These are phyloP conservation scores for Ceratobasidium papillatum DNA, from an alignment of 1,284 basidiomycete species.

Conservation along the genomic window DNA sequence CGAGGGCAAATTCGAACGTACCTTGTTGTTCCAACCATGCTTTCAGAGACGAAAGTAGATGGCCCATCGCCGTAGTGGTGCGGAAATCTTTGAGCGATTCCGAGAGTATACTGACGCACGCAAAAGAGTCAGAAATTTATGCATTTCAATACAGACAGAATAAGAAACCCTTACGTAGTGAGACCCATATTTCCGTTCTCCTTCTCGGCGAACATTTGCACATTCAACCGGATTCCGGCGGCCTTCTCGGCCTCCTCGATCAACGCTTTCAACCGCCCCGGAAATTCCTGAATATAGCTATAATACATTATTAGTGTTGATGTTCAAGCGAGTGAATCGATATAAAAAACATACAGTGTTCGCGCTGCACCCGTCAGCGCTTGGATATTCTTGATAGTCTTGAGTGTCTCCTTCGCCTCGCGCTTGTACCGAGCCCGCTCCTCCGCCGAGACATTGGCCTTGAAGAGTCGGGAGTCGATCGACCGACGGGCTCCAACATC, in stretches of 20 bases:
- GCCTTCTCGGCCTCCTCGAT: neutral
- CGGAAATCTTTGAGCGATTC: neutral
- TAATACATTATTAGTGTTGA: no score
- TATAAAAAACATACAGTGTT: neutral
- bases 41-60: neutral
- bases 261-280: neutral
- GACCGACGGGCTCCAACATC: neutral
- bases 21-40: neutral
- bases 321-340: neutral
- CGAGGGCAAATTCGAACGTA: neutral
- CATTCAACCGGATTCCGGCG: neutral
- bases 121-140: neutral
- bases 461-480: neutral
- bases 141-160: no score
- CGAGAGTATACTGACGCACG: neutral
- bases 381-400: neutral
- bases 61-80: neutral
- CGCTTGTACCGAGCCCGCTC: neutral
- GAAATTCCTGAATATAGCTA: neutral
- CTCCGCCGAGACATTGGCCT: neutral
- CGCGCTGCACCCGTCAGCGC: neutral
- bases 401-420: neutral
- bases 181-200: neutral
- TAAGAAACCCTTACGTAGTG: neutral
- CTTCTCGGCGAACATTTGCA: neutral